These are phyloP conservation scores for Brettanomyces bruxellensis DNA, from an alignment of 805 yeast species.

Conservation along the genomic window DNA sequence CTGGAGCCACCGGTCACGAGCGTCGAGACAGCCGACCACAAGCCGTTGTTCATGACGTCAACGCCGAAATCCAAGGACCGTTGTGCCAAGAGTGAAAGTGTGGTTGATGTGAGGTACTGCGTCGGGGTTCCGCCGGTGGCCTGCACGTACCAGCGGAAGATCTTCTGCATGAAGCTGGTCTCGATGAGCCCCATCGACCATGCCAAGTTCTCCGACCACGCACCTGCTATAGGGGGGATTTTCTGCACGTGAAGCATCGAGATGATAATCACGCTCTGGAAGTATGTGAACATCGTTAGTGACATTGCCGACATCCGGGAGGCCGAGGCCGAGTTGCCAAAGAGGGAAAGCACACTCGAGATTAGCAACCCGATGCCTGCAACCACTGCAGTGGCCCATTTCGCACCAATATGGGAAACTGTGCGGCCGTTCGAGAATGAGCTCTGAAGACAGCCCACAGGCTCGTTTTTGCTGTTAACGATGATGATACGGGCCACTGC, in stretches of 20 bases:
- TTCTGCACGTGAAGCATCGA: constrained; percentile 78
- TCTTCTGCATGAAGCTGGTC: constrained; percentile 72
- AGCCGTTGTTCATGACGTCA: constrained; percentile 8
- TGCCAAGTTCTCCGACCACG: constrained; percentile 87
- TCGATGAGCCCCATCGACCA: constrained; percentile 93
- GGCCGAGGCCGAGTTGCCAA: constrained; percentile 85
- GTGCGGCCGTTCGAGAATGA: constrained; percentile 71
- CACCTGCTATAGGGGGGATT: constrained; percentile 85
- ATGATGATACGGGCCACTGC: constrained; percentile 57
- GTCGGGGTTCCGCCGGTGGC: constrained; percentile 85
- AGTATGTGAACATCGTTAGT: constrained; percentile 72
- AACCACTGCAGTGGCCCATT: constrained; percentile 90
- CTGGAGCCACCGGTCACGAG: constrained; percentile 1
- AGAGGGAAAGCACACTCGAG: constrained; percentile 74
- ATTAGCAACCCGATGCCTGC: constrained; percentile 81
- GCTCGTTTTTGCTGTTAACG: constrained; percentile 26
- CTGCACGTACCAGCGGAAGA: constrained; percentile 78
- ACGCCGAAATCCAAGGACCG: constrained; percentile 33
- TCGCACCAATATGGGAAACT: constrained; percentile 69
- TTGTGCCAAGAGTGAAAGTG: constrained; percentile 68
- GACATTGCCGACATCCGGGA: constrained; percentile 84
- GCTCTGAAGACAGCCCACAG: constrained; percentile 68
- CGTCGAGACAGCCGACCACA: constrained; percentile 7
- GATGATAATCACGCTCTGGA: constrained; percentile 80
- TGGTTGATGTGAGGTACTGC: constrained; percentile 50